These are phyloP conservation scores for Mortierella claussenii DNA, from an alignment of 192 early-diverging fungal genomes.

Conservation along the genomic window DNA sequence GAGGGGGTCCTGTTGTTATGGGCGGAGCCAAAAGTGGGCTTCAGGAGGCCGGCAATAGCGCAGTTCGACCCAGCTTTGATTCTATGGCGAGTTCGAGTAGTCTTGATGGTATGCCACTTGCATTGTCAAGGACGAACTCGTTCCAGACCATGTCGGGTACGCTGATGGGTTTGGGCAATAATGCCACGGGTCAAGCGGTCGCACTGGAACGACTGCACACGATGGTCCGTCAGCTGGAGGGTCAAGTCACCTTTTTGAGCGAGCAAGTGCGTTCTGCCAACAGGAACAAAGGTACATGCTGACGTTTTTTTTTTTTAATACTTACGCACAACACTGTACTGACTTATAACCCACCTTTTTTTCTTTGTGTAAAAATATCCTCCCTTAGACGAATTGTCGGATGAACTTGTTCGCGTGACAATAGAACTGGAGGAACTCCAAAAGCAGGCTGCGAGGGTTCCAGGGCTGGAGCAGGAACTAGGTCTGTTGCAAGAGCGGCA, in stretches of 20 bases:
- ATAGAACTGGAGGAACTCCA: slow-evolving; percentile 72
- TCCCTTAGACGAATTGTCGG: slow-evolving; percentile 71
- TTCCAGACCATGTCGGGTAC: slow-evolving; percentile 26
- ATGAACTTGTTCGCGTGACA: slow-evolving; percentile 77
- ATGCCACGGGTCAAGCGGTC: slow-evolving; percentile 37
- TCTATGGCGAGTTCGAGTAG: slow-evolving; percentile 8
- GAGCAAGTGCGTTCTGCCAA: slow-evolving; percentile 71
- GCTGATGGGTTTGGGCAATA: slow-evolving; percentile 13
- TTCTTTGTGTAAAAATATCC: slow-evolving; percentile 3
- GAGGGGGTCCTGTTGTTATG: background rate
- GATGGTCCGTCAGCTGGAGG: slow-evolving; percentile 69
- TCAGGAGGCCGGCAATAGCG: background rate
- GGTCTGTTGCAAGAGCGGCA: slow-evolving; percentile 71
- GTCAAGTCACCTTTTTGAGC: slow-evolving; percentile 72
- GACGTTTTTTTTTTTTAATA: background rate
- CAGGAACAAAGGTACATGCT: slow-evolving; percentile 61
- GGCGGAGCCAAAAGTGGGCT: background rate
- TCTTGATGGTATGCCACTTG: slow-evolving; percentile 27
- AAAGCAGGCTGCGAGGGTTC: slow-evolving; percentile 35
- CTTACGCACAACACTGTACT: background rate
- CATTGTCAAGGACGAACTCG: slow-evolving; percentile 27
- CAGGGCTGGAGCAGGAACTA: slow-evolving; percentile 62
- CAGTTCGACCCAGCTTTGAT: slow-evolving; percentile 7
- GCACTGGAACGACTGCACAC: slow-evolving; percentile 71
- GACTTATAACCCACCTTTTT: background rate